A percentile compares a stretch with the other conserved stretches of the same genome.
Evolutionary conservation across 345 rosid species (phyloP).

Genomic region (Pistacia atlantica): DNA sequence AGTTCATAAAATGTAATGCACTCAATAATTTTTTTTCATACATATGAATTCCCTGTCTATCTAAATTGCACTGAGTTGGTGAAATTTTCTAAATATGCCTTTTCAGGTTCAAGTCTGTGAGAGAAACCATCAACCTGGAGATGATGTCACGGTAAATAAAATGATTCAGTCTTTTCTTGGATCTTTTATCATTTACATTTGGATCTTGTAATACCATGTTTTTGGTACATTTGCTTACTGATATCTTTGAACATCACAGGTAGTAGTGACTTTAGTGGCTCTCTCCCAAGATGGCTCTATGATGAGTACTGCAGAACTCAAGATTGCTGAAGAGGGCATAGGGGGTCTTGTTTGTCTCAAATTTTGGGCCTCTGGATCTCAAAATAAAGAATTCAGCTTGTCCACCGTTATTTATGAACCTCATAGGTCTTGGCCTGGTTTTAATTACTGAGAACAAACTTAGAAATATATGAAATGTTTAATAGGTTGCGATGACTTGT

Average conservation of each 20-base stretch:
- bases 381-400: constrained; percentile 62
- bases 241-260: constrained; percentile 40
- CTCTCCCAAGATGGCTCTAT: constrained; percentile 80
- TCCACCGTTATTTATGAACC: constrained; percentile 92
- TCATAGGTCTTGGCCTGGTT: constrained; percentile 58
- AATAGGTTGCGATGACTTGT: neutral
- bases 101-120: constrained; percentile 92
- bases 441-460: neutral
- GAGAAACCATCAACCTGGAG: constrained; percentile 96
- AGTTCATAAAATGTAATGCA: neutral
- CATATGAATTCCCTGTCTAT: neutral
- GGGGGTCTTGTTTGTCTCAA: constrained; percentile 89
- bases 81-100: constrained; percentile 17
- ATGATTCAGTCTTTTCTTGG: constrained; percentile 11
- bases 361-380: constrained; percentile 69
- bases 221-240: constrained; percentile 6
- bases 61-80: constrained; percentile 8
- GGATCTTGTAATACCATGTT: neutral
- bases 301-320: constrained; percentile 84
- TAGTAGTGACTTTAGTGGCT: constrained; percentile 73
- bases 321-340: constrained; percentile 84
- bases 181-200: neutral
- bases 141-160: constrained; percentile 74
- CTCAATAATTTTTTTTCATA: neutral
- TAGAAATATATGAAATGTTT: neutral